Evolutionary conservation across 768 basidiomycete genomes (phyloP), one percentile per base, ranked within the genome.

Genomic region (Boletus rubroflammeus): DNA sequence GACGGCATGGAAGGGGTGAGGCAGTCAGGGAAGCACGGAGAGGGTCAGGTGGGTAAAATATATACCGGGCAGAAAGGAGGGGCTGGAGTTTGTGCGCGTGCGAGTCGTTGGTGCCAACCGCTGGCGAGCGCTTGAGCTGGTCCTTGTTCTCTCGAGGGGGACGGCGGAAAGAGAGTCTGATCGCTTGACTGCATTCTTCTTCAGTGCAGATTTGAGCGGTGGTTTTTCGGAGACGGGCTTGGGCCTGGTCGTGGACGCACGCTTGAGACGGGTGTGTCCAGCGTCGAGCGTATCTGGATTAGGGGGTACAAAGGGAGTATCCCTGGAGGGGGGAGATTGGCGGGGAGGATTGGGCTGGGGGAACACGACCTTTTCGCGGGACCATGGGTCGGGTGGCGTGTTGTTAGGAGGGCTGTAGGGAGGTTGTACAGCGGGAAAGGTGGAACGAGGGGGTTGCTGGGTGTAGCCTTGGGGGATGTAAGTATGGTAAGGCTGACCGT

Each of bases 151-250:
- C 45, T 71, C 62, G 11, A 75, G 63, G 41, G 70, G 67, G 21
- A 53, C 48, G 47, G 60, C 53, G 11, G 62, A 54, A 34, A 68
- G 59, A 28, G 69, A 62, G 15, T 60, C 59, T 26, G 65, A 50
- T 19, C 59, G 70, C 54, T 53, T 68, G 50, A 55, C 55, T 19
- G 66, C 65, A 19, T 73, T 62, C 64, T 78, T 82, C 67, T 82
- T 86, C 66, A 86, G 67, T 0, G 82, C 83, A 32, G 86, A 79
- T 69, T 77, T 86, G 38, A 83, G 72, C 13, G 70, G 77, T 2
- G 70, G 73, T 45, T 65, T 68, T 35, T 71, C 70, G 1, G 63
- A 60, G 21, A 60, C 2, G 8, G 62, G 56, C 34, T 51, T 57
- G 19, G 70, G 53, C 11, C 59, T 68, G 34, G 64, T 56, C 6